Percentiles rank a stretch among this genome's conserved stretches.
Conservation (phyloP, 2,329 filamentous ascomycete genomes). For the Huntiella bhutanensis region DNA sequence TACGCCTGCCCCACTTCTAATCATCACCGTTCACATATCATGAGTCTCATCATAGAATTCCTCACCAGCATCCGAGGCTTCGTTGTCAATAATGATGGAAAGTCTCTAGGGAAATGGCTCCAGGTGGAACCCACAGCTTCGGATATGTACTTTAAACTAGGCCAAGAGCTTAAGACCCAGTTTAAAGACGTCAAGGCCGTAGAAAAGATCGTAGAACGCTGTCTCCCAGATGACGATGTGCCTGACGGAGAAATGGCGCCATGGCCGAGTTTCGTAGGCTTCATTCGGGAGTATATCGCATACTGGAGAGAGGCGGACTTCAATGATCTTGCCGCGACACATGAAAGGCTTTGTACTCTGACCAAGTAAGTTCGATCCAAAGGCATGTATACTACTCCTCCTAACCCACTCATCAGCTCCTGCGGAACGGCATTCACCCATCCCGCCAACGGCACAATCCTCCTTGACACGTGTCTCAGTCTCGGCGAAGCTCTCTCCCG, state of each 20-base stretch:
- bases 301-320: constrained; percentile 70
- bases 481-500: constrained; percentile 64
- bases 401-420: constrained; percentile 31
- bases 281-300: constrained; percentile 62
- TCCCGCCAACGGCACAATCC: constrained; percentile 57
- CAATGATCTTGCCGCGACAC: constrained; percentile 54
- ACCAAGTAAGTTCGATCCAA: constrained; percentile 44
- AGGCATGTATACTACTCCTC: neutral
- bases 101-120: constrained; percentile 48
- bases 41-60: constrained; percentile 50
- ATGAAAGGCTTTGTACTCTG: constrained; percentile 53
- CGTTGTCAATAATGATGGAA: constrained; percentile 42
- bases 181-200: constrained; percentile 35
- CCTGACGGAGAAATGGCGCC: constrained; percentile 40
- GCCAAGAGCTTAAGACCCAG: constrained; percentile 41
- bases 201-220: constrained; percentile 41
- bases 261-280: constrained; percentile 61
- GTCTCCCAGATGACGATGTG: constrained; percentile 41
- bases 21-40: constrained; percentile 17
- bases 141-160: constrained; percentile 48
- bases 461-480: constrained; percentile 68
- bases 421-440: constrained; percentile 69
- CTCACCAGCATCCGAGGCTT: constrained; percentile 41
- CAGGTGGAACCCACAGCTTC: constrained; percentile 55
- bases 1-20: neutral